These are phyloP conservation scores for Panicum miliaceum DNA, from an alignment of 176 grass and related monocot species.

Conservation along the genomic window DNA sequence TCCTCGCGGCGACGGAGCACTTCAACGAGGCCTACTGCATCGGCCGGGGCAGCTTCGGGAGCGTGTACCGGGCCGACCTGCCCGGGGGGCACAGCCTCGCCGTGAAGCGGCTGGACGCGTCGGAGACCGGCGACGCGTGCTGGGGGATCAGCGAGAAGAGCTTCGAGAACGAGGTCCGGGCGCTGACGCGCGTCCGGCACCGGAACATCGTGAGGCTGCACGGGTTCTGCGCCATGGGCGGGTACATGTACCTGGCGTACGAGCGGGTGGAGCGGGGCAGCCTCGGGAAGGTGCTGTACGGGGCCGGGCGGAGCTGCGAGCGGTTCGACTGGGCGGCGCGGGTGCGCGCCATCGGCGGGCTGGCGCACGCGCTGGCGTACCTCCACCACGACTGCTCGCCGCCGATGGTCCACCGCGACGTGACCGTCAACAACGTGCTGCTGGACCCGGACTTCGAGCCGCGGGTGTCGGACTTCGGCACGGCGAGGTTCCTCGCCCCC, in stretches of 20 bases:
- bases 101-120: conserved; percentile 68
- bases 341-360: conserved; percentile 46
- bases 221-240: conserved; percentile 63
- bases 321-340: conserved; percentile 58
- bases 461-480: conserved; percentile 74
- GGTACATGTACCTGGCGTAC: conserved; percentile 74
- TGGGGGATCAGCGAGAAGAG: conserved; percentile 51
- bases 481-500: conserved; percentile 54
- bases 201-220: conserved; percentile 78
- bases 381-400: conserved; percentile 80
- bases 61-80: conserved; percentile 71
- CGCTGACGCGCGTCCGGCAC: conserved; percentile 69
- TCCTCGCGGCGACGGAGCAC: conserved; percentile 75
- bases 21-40: conserved; percentile 81
- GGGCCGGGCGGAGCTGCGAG: background rate
- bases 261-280: conserved; percentile 68
- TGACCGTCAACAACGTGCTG: conserved; percentile 69
- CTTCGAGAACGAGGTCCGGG: conserved; percentile 75
- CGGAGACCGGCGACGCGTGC: conserved; percentile 28
- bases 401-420: conserved; percentile 73
- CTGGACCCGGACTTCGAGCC: conserved; percentile 62
- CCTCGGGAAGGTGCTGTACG: conserved; percentile 61
- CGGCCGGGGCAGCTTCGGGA: conserved; percentile 78
- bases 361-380: conserved; percentile 72
- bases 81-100: conserved; percentile 49